Conservation (phyloP, 1,139 yeast species). For the Sugiyamaella sp. region DNA sequence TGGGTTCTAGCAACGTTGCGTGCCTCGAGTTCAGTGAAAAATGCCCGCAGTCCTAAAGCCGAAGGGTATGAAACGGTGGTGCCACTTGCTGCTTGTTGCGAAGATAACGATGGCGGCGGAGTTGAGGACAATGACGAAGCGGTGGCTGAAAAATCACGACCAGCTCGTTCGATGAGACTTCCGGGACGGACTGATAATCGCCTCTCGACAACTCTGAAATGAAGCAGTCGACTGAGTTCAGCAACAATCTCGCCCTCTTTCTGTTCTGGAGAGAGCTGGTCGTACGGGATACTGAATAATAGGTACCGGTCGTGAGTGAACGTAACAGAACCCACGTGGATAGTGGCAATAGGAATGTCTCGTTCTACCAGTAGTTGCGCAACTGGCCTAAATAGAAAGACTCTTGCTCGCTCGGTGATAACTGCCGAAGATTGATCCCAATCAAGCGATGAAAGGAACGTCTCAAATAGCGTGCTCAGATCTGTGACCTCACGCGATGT, state of each 20-base stretch:
- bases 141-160: not conserved
- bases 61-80: not conserved
- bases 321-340: constrained; percentile 6
- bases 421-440: constrained; percentile 7
- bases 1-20: not conserved
- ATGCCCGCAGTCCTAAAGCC: constrained; percentile 1
- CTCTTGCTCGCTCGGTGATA: not conserved
- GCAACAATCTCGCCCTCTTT: constrained; percentile 6
- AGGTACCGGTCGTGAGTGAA: constrained; percentile 13
- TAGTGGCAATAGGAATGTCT: constrained; percentile 1
- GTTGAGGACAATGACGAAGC: not conserved
- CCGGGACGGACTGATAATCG: not conserved
- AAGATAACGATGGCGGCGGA: not conserved
- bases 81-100: not conserved
- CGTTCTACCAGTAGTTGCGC: constrained; percentile 11
- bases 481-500: constrained; percentile 10
- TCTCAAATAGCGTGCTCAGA: constrained; percentile 11
- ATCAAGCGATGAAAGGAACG: constrained; percentile 8
- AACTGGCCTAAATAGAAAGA: constrained; percentile 9
- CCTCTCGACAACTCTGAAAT: constrained; percentile 9
- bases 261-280: constrained; percentile 1
- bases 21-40: constrained; percentile 12
- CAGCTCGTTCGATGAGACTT: not conserved
- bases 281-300: constrained; percentile 4
- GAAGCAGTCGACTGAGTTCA: constrained; percentile 10